Base-by-base conservation (phyloP, 2,329 filamentous ascomycete species). In the Aspergillus hiratsukae region DNA sequence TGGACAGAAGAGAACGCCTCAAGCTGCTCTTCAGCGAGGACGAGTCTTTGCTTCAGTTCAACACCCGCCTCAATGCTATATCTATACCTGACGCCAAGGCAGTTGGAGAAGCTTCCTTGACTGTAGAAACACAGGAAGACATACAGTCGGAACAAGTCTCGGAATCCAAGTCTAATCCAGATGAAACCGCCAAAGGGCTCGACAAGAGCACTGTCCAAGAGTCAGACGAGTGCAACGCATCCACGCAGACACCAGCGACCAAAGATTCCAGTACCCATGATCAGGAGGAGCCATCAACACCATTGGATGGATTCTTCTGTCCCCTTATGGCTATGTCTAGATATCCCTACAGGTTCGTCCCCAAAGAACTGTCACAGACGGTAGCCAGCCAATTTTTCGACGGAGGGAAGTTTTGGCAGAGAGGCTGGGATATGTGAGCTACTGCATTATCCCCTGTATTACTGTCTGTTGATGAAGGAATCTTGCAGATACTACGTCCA, bases 351-450 rank as follows among this genome's bases (percentile, higher is more conserved):
- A 76, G 71, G 55, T 75, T 73, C 56, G 62, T 79, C 48, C 57
- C 60, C 51, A 67, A 69, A 9, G 59, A 71, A 4, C 54, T 65
- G 11, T 63, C 68, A 28, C 67, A 75, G 49, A 54, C 48, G 25
- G 70, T 78, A 37, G 72, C 74, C 4, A 62, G 66, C 35, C 61
- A 54, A 8, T 78, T 75, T 59, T 80, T 79, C 54, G 72, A 72
- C 19, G 59, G 56, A 5, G 74, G 72, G 2, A 71, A 78, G 52
- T 76, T 80, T 61, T 83, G 82, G 64, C 73, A 77, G 2, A 80
- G 84, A 57, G 67, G 76, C 10, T 96, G 91, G 91, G 86, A 93
- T 60, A 76, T 96, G 89, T 94, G 78, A 80, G 87, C 80, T 3
- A 55, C 23, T 14, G 43, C 40, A 23, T 49, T 48, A 17, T 2